These are phyloP conservation scores for Fusarium sacchari DNA, from an alignment of 2,329 filamentous ascomycete species.

Conservation along the genomic window DNA sequence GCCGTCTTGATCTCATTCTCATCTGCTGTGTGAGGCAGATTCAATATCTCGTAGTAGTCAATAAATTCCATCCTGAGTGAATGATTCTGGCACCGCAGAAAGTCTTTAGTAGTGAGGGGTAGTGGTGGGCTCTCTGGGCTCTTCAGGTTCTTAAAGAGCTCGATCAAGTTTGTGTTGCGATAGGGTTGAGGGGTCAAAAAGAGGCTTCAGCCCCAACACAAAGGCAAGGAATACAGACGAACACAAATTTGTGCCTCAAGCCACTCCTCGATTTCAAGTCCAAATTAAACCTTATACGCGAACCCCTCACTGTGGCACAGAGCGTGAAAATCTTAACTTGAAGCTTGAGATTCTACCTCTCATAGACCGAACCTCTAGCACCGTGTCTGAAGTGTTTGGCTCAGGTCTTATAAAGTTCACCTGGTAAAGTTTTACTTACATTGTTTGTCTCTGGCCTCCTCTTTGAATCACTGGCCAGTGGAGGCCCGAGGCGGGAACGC, in stretches of 20 bases:
- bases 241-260: not conserved
- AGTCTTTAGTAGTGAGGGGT: not conserved
- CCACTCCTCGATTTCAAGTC: not conserved
- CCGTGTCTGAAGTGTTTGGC: too few species aligned
- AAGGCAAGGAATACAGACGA: not conserved
- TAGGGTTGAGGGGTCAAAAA: not conserved
- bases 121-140: not conserved
- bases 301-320: fast-evolving
- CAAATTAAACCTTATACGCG: not conserved
- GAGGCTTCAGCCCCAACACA: not conserved
- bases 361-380: not conserved
- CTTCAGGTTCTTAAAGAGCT: not conserved
- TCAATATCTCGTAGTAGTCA: not conserved
- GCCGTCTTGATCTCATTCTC: not conserved
- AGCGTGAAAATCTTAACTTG: too few species aligned
- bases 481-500: too few species aligned
- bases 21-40: not conserved
- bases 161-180: not conserved
- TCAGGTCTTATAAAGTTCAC: fast-evolving
- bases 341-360: not conserved
- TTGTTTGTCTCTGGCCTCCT: not conserved
- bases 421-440: fast-evolving
- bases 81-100: too few species aligned
- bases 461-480: not conserved
- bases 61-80: not conserved